These are phyloP conservation scores for Pythium myriotylum DNA, from an alignment of 352 stramenopile genomes.

Conservation along the genomic window DNA sequence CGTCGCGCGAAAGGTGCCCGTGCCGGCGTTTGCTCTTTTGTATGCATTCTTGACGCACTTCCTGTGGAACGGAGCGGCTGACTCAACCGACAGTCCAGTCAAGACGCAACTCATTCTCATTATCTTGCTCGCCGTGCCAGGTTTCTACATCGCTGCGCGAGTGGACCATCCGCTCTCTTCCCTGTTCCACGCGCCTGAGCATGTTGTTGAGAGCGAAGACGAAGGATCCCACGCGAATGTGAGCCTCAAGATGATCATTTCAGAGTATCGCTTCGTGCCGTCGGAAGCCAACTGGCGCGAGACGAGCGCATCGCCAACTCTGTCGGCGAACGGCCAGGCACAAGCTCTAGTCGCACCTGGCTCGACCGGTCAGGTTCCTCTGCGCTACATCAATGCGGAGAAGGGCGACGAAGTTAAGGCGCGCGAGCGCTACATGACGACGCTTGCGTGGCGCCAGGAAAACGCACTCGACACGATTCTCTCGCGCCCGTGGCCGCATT, in stretches of 20 bases:
- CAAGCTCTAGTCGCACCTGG: slow-evolving; percentile 9
- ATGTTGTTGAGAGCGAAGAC: slow-evolving; percentile 21
- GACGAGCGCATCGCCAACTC: slow-evolving; percentile 5
- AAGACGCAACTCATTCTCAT: slow-evolving; percentile 59
- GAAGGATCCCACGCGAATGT: slow-evolving; percentile 9
- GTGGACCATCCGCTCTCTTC: slow-evolving; percentile 74
- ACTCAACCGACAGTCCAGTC: slow-evolving; percentile 42
- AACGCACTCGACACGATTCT: slow-evolving; percentile 85
- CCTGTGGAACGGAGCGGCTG: slow-evolving; percentile 48
- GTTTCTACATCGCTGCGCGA: slow-evolving; percentile 73
- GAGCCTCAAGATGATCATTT: slow-evolving; percentile 76
- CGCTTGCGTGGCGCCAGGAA: slow-evolving; percentile 76
- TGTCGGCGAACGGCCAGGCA: slow-evolving; percentile 7
- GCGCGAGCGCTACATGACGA: slow-evolving; percentile 69
- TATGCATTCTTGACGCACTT: slow-evolving; percentile 71
- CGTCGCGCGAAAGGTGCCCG: slow-evolving; percentile 43
- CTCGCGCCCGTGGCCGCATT: slow-evolving; percentile 59
- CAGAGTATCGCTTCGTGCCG: slow-evolving; percentile 66
- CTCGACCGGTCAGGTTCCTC: slow-evolving; percentile 36
- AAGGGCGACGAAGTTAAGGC: slow-evolving; percentile 75
- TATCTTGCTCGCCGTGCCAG: slow-evolving; percentile 58
- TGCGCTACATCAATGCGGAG: slow-evolving; percentile 73
- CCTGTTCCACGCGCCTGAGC: slow-evolving; percentile 48
- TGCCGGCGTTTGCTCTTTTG: slow-evolving; percentile 70
- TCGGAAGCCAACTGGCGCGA: not conserved